phyloP scores from a whole-genome alignment of 345 rosid genomes.

The Citrus australasica region DNA sequence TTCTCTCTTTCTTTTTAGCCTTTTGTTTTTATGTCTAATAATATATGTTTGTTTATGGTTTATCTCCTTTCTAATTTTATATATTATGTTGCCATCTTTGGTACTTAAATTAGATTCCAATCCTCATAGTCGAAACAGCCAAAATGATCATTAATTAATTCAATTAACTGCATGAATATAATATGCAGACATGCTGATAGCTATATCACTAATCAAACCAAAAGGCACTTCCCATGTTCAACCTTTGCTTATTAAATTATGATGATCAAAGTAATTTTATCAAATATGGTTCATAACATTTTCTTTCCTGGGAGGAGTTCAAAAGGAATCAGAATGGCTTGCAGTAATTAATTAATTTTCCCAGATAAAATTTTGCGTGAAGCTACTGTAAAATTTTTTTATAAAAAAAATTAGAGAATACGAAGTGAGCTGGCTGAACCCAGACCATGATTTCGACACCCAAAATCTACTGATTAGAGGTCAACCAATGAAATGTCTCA shows the following conservation, averaged over 20 bases:
- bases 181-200: not conserved
- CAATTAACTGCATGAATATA: not conserved
- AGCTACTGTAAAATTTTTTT: not conserved
- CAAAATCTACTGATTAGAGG: not conserved
- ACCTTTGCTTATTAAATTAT: not conserved
- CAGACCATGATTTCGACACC: not conserved
- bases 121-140: not conserved
- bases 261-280: not conserved
- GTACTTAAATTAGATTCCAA: not conserved
- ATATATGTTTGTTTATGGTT: not conserved
- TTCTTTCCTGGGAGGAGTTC: too few relatives aligned
- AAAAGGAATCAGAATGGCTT: not conserved
- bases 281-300: not conserved
- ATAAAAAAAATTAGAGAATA: not conserved
- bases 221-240: not conserved
- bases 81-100: not conserved
- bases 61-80: not conserved
- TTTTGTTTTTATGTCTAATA: not conserved
- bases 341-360: not conserved
- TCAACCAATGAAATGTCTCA: constrained; percentile 4
- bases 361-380: not conserved
- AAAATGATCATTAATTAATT: not conserved
- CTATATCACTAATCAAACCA: not conserved
- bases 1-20: not conserved
- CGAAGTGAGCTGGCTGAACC: not conserved